Evolutionary conservation across 805 yeast genomes (phyloP).

Genomic region (Pichia cabralensis): DNA sequence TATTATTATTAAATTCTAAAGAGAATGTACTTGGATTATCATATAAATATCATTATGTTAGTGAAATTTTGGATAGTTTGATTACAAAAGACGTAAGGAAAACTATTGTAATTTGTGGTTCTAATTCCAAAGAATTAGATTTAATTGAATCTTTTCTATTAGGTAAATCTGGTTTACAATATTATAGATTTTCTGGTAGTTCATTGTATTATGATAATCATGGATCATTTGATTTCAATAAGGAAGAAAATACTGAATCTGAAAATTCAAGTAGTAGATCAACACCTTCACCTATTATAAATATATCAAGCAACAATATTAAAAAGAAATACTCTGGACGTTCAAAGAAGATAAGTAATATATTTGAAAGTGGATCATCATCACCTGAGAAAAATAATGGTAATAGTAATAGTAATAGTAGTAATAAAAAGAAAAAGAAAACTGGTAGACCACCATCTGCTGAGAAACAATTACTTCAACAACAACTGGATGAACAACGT

Average conservation of each 20-base stretch:
- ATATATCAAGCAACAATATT: too few species aligned
- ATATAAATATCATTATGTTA: conserved; percentile 50
- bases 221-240: conserved; percentile 23
- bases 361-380: neutral
- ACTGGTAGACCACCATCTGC: conserved; percentile 4
- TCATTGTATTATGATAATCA: conserved; percentile 33
- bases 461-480: conserved; percentile 4
- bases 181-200: conserved; percentile 58
- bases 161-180: conserved; percentile 55
- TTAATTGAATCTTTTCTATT: conserved; percentile 66
- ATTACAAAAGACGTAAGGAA: conserved; percentile 16
- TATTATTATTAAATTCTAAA: conserved; percentile 56
- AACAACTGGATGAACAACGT: too few species aligned
- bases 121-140: conserved; percentile 60
- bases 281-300: too few species aligned
- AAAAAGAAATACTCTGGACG: too few species aligned
- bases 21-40: conserved; percentile 42
- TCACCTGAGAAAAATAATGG: neutral
- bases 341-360: too few species aligned
- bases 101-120: conserved; percentile 41
- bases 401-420: neutral
- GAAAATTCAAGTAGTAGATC: neutral
- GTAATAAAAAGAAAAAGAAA: conserved; percentile 4
- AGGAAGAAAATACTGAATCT: neutral
- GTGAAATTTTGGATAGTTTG: conserved; percentile 34